Percentiles rank a stretch among this genome's conserved stretches.
Conservation (phyloP, 768 basidiomycete genomes). For the Saitozyma podzolica region DNA sequence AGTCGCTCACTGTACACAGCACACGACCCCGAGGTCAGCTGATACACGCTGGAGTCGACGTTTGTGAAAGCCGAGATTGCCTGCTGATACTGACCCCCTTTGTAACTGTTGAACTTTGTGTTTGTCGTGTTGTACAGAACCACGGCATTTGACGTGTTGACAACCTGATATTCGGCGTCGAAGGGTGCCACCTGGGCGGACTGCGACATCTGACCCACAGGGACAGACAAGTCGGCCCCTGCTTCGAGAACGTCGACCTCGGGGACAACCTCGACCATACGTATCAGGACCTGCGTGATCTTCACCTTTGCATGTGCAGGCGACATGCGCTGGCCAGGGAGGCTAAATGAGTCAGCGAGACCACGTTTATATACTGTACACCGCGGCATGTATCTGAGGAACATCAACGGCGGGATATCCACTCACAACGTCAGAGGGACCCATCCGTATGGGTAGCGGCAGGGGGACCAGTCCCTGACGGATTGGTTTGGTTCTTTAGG, state of each 20-base stretch:
- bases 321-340: constrained; percentile 80
- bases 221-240: constrained; percentile 55
- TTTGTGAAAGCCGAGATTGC: constrained; percentile 34
- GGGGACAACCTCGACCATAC: constrained; percentile 74
- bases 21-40: constrained; percentile 17
- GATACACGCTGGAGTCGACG: constrained; percentile 22
- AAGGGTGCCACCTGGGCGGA: constrained; percentile 73
- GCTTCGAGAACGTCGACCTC: constrained; percentile 91
- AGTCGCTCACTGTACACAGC: constrained; percentile 30
- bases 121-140: constrained; percentile 45
- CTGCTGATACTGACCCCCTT: constrained; percentile 54
- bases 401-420: background rate
- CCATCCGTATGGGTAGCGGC: constrained; percentile 32
- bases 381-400: too few relatives aligned
- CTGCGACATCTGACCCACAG: constrained; percentile 69
- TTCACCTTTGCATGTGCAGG: constrained; percentile 87
- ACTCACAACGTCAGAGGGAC: constrained; percentile 37
- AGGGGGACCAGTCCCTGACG: constrained; percentile 30
- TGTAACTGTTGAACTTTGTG: constrained; percentile 50
- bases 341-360: constrained; percentile 43
- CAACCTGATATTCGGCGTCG: constrained; percentile 64
- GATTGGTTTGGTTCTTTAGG: constrained; percentile 53
- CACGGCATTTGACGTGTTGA: constrained; percentile 50
- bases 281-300: constrained; percentile 84
- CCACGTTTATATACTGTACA: too few relatives aligned